Conservation (phyloP, 2,329 filamentous ascomycete species). For the Ophiostoma sp. region DNA sequence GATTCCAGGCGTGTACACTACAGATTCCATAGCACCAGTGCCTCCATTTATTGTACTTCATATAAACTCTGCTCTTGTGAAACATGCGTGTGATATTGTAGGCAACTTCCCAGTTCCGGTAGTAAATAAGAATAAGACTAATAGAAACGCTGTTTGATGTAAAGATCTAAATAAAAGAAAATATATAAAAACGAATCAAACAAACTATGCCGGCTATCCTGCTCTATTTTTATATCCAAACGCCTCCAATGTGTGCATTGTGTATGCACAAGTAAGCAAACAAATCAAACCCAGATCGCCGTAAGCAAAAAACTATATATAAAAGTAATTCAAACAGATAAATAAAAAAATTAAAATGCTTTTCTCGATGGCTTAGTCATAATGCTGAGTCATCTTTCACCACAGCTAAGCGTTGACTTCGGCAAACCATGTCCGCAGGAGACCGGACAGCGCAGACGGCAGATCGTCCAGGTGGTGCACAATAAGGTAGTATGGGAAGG, state of each 20-base stretch:
- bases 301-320: background rate
- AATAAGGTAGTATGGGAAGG: slow-evolving; percentile 94
- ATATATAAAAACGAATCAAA: background rate
- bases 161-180: background rate
- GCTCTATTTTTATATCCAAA: slow-evolving; percentile 6
- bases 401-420: slow-evolving; percentile 49
- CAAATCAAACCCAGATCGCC: background rate
- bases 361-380: background rate
- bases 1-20: slow-evolving; percentile 6
- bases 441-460: slow-evolving; percentile 77
- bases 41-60: background rate
- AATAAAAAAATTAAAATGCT: background rate
- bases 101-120: background rate
- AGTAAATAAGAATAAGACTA: background rate
- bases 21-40: slow-evolving; percentile 11
- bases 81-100: background rate
- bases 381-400: background rate
- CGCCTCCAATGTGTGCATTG: slow-evolving; percentile 1
- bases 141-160: background rate
- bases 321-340: background rate
- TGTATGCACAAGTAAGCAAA: background rate
- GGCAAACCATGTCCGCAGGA: slow-evolving; percentile 94
- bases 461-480: slow-evolving; percentile 89
- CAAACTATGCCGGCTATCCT: background rate
- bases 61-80: background rate